Percentiles rank a stretch among this genome's conserved stretches.
phyloP scores from a whole-genome alignment of 306 rosid species.

The Cajanus cajan region DNA sequence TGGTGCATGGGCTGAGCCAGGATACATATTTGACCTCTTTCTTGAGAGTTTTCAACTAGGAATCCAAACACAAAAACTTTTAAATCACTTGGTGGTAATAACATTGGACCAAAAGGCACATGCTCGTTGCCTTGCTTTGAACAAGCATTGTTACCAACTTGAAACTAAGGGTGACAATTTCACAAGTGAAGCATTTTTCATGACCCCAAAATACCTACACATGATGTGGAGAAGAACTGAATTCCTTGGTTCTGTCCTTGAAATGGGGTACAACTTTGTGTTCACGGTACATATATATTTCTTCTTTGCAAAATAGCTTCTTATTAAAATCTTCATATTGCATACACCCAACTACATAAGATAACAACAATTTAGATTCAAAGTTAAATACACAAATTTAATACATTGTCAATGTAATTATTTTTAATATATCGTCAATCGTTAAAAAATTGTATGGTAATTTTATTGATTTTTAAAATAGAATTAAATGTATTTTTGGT shows the following conservation, averaged over 20 bases:
- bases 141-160: slow-evolving; percentile 61
- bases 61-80: slow-evolving; percentile 49
- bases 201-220: slow-evolving; percentile 56
- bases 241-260: slow-evolving; percentile 57
- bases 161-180: slow-evolving; percentile 50
- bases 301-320: no score
- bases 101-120: slow-evolving; percentile 70
- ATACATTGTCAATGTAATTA: no score
- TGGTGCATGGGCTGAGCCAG: slow-evolving; percentile 82
- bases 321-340: no score
- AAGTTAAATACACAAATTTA: no score
- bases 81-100: slow-evolving; percentile 64
- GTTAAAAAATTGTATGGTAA: no score
- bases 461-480: no score
- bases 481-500: no score
- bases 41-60: slow-evolving; percentile 70
- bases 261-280: slow-evolving; percentile 68
- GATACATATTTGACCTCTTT: slow-evolving; percentile 70
- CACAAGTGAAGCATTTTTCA: slow-evolving; percentile 57
- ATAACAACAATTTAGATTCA: no score
- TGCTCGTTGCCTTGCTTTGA: slow-evolving; percentile 55
- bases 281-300: slow-evolving; percentile 66
- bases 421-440: no score
- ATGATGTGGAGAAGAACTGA: slow-evolving; percentile 89
- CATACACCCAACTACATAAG: no score